Evolutionary conservation across 2,329 filamentous ascomycete species (phyloP).

Genomic region (Davidsoniella eucalypti): DNA sequence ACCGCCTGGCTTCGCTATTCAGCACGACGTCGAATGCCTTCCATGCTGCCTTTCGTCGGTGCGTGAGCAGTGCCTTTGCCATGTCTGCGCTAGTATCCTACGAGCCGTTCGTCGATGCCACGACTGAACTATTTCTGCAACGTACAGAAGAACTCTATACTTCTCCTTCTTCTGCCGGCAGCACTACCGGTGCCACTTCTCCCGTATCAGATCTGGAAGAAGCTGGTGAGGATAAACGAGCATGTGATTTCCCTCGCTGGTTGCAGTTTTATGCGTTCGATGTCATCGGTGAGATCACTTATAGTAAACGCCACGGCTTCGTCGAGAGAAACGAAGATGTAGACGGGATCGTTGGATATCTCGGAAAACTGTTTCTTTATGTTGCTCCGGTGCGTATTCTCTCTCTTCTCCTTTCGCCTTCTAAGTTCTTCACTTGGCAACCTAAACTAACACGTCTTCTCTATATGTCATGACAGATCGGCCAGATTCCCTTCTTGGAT

Average conservation of each 20-base stretch:
- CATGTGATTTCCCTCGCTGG: conserved; percentile 53
- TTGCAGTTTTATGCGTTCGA: conserved; percentile 71
- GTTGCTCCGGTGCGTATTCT: conserved; percentile 43
- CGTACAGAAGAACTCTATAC: conserved; percentile 41
- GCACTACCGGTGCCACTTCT: too few relatives aligned
- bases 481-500: conserved; percentile 60
- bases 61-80: conserved; percentile 59
- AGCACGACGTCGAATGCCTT: conserved; percentile 59
- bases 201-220: conserved; percentile 14
- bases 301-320: conserved; percentile 60
- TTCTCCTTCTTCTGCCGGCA: too few relatives aligned
- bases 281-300: conserved; percentile 63
- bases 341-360: conserved; percentile 53
- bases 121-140: conserved; percentile 51
- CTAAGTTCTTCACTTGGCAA: background rate
- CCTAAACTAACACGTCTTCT: background rate
- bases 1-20: conserved; percentile 55
- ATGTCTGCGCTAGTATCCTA: conserved; percentile 66
- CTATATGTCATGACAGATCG: conserved; percentile 30
- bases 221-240: conserved; percentile 14
- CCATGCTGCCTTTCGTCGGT: conserved; percentile 57
- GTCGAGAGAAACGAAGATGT: conserved; percentile 59
- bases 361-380: conserved; percentile 50
- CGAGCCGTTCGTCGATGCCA: conserved; percentile 65
- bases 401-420: background rate